A percentile compares a stretch with the other conserved stretches of the same genome.
Evolutionary conservation across 768 basidiomycete genomes (phyloP).

Genomic region (Tulasnella sp.): DNA sequence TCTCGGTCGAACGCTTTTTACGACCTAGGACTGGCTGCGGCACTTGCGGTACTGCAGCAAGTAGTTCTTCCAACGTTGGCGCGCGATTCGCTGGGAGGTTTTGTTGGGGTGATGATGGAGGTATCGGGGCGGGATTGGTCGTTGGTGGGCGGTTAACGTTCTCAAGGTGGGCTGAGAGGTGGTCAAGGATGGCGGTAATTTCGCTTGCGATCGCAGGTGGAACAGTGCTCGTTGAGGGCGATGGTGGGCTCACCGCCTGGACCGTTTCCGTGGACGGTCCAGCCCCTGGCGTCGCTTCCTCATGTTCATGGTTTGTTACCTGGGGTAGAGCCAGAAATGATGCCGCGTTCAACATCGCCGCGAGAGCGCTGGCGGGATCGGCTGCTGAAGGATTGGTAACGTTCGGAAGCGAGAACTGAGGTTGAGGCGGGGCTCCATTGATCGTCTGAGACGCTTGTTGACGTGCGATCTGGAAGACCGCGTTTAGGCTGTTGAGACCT

Average conservation of each 20-base stretch:
- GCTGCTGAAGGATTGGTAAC: background rate
- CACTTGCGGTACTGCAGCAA: conserved; percentile 13
- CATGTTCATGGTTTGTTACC: background rate
- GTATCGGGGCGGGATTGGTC: background rate
- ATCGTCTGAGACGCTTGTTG: conserved; percentile 28
- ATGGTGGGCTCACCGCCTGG: background rate
- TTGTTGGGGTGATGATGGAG: background rate
- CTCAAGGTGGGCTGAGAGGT: conserved; percentile 36
- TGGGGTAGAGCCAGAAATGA: background rate
- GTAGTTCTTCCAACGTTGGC: conserved; percentile 20
- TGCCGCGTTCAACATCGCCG: background rate
- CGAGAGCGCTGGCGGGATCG: background rate
- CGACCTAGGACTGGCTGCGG: conserved; percentile 7
- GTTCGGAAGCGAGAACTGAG: background rate
- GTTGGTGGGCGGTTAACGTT: conserved; percentile 21
- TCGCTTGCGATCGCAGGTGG: conserved; percentile 23
- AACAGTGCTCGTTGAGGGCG: background rate
- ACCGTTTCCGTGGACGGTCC: background rate
- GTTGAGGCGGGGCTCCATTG: conserved; percentile 3
- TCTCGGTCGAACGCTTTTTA: conserved; percentile 1
- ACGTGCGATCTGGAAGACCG: conserved; percentile 32
- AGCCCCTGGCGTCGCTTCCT: background rate
- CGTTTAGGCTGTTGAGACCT: conserved; percentile 28
- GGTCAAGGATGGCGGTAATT: conserved; percentile 37
- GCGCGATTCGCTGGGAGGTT: background rate